Evolutionary conservation across 1,139 yeast species (phyloP).

Genomic region (Blastobotrys apis): DNA sequence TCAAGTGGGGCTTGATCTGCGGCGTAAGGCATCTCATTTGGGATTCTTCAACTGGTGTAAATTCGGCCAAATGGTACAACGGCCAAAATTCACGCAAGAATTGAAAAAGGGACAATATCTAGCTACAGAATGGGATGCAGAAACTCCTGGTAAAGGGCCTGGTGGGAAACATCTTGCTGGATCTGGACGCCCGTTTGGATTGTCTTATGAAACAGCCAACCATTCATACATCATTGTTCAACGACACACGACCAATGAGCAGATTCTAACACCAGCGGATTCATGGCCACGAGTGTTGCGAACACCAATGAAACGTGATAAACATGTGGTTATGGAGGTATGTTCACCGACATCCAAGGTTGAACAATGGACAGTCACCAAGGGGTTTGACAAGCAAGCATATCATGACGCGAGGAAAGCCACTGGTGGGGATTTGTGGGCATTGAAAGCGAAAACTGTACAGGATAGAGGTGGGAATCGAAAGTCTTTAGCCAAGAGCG

Average conservation of each 20-base stretch:
- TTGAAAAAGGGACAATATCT: constrained; percentile 75
- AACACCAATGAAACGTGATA: constrained; percentile 73
- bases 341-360: constrained; percentile 76
- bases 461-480: constrained; percentile 27
- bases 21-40: constrained; percentile 57
- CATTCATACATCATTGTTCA: constrained; percentile 73
- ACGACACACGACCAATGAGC: constrained; percentile 40
- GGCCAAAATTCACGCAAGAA: constrained; percentile 77
- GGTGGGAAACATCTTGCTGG: constrained; percentile 50
- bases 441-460: constrained; percentile 63
- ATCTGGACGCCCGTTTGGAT: constrained; percentile 71
- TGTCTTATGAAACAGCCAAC: constrained; percentile 66
- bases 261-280: constrained; percentile 12
- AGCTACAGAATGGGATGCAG: constrained; percentile 67
- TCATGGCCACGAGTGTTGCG: constrained; percentile 57
- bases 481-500: constrained; percentile 24
- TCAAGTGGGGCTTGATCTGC: constrained; percentile 68
- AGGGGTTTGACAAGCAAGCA: constrained; percentile 65
- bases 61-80: constrained; percentile 63
- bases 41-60: constrained; percentile 55
- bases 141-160: constrained; percentile 35
- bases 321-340: constrained; percentile 74
- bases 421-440: constrained; percentile 85
- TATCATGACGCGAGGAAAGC: constrained; percentile 92
- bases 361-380: constrained; percentile 86